A percentile compares a stretch with the other conserved stretches of the same genome.
Conservation (phyloP, 306 rosid species). For the Quercus wislizeni region DNA sequence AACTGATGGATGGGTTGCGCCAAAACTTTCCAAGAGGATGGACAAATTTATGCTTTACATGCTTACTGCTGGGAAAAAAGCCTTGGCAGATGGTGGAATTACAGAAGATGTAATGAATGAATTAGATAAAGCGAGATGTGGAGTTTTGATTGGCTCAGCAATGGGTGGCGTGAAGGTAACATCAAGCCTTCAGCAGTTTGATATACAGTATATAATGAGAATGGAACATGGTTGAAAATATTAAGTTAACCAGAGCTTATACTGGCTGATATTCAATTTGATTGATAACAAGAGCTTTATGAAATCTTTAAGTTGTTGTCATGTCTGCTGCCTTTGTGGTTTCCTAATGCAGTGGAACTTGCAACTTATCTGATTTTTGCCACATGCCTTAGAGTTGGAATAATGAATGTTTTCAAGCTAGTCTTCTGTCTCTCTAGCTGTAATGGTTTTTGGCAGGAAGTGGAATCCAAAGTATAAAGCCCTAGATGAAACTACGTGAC, state of each 20-base stretch:
- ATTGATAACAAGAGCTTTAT: conserved; percentile 10
- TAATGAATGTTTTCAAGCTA: background rate
- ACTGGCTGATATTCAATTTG: conserved; percentile 1
- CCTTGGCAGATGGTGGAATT: conserved; percentile 88
- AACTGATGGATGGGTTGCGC: conserved; percentile 94
- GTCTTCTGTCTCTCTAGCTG: background rate
- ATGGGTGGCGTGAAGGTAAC: conserved; percentile 99
- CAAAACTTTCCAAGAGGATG: conserved; percentile 89
- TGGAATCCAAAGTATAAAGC: background rate
- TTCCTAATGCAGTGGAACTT: conserved; percentile 5
- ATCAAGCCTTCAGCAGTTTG: conserved; percentile 8
- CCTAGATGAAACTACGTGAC: conserved; percentile 2
- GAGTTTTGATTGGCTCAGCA: conserved; percentile 95
- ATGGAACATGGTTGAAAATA: background rate
- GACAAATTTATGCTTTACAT: conserved; percentile 95
- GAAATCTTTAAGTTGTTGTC: conserved; percentile 15
- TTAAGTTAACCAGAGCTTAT: background rate
- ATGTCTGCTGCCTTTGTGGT: conserved; percentile 7
- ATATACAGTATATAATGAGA: conserved; percentile 12
- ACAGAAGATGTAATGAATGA: conserved; percentile 71
- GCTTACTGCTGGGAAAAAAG: conserved; percentile 96
- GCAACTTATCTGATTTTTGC: background rate
- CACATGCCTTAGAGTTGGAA: conserved; percentile 1
- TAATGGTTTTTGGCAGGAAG: background rate
- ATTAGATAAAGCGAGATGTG: conserved; percentile 79